These are phyloP conservation scores for Schwanniomyces yamadae DNA, from an alignment of 805 yeast species.

Conservation along the genomic window DNA sequence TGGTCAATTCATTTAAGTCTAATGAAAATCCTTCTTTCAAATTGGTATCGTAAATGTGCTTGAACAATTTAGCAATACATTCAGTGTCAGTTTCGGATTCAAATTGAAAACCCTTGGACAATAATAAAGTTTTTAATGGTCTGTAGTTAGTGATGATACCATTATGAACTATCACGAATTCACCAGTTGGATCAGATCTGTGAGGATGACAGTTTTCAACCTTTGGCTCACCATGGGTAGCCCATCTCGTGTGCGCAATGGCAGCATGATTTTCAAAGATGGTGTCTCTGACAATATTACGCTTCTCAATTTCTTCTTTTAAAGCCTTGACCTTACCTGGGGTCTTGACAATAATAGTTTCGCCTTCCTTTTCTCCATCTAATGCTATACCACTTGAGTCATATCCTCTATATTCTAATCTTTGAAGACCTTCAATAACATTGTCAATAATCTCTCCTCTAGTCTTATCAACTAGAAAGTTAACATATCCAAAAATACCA, in stretches of 20 bases:
- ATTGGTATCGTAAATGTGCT: slow-evolving; percentile 82
- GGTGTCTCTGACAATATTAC: slow-evolving; percentile 56
- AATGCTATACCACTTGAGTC: slow-evolving; percentile 97
- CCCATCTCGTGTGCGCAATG: slow-evolving; percentile 99
- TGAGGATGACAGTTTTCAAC: slow-evolving; percentile 93
- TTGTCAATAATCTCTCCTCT: slow-evolving; percentile 92
- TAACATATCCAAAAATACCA: slow-evolving; percentile 98
- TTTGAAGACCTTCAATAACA: slow-evolving; percentile 76
- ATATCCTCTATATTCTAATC: slow-evolving; percentile 96
- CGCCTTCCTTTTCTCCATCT: slow-evolving; percentile 79
- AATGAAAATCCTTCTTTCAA: slow-evolving; percentile 68
- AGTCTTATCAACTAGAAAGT: slow-evolving; percentile 86
- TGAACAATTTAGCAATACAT: slow-evolving; percentile 92
- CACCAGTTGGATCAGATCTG: slow-evolving; percentile 76
- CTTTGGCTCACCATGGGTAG: slow-evolving; percentile 96
- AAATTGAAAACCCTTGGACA: slow-evolving; percentile 75
- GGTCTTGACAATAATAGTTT: slow-evolving; percentile 73
- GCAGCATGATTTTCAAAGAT: slow-evolving; percentile 85
- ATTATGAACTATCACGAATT: slow-evolving; percentile 92
- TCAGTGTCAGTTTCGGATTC: slow-evolving; percentile 97
- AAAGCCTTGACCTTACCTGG: slow-evolving; percentile 90
- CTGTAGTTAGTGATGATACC: slow-evolving; percentile 97
- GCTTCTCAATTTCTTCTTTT: slow-evolving; percentile 56
- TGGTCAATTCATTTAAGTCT: slow-evolving; percentile 90
- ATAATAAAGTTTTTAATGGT: slow-evolving; percentile 80